A percentile compares a stretch with the other conserved stretches of the same genome.
These are phyloP conservation scores for Nemophila menziesii DNA, from an alignment of 257 asterid species.

Conservation along the genomic window DNA sequence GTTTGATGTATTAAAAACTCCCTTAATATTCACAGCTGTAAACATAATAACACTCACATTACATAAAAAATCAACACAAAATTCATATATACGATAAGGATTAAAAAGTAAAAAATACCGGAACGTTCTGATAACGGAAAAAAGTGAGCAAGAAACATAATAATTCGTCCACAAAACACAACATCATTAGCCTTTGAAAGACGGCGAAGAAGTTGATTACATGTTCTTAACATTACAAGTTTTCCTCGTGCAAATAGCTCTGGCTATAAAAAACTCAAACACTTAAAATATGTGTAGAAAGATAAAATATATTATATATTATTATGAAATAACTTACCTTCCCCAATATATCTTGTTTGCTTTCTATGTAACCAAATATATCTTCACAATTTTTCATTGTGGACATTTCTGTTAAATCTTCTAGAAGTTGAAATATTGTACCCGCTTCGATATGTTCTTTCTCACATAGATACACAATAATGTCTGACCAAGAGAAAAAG, in stretches of 20 bases:
- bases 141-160: constrained; percentile 98
- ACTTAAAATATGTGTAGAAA: neutral
- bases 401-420: constrained; percentile 98
- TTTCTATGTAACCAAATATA: constrained; percentile 81
- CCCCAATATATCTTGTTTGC: constrained; percentile 93
- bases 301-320: neutral
- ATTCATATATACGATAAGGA: too few relatives aligned
- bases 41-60: constrained; percentile 5
- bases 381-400: constrained; percentile 97
- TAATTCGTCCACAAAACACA: constrained; percentile 93
- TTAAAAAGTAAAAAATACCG: constrained; percentile 30
- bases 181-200: constrained; percentile 99
- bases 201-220: constrained; percentile 98
- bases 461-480: constrained; percentile 90
- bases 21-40: constrained; percentile 94
- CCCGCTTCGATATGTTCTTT: constrained; percentile 96
- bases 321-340: constrained; percentile 37
- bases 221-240: constrained; percentile 97
- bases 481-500: constrained; percentile 42
- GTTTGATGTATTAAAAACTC: constrained; percentile 91
- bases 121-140: constrained; percentile 98
- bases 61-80: neutral
- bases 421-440: constrained; percentile 94
- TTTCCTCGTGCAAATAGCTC: constrained; percentile 97
- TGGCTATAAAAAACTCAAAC: constrained; percentile 33